phyloP scores from a whole-genome alignment of 371 early-diverging fungal genomes.

The Mortierella sp. region DNA sequence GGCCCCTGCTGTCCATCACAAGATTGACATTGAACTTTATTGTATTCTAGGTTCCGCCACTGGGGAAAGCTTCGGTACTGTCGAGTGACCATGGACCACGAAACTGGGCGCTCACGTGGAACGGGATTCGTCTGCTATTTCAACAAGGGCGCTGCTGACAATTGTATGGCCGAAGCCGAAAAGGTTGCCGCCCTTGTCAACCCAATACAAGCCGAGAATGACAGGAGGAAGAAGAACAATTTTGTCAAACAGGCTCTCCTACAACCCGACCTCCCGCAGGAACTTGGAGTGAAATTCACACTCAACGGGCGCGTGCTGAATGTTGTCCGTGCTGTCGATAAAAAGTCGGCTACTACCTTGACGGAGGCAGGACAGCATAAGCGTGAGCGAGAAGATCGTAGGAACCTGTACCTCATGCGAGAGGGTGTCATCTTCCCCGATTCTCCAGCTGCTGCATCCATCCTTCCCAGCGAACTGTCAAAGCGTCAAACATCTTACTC shows the following conservation, averaged over 20 bases:
- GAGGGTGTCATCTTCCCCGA: constrained; percentile 88
- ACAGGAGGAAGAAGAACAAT: constrained; percentile 59
- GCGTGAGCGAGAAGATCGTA: constrained; percentile 80
- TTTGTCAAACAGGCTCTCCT: constrained; percentile 65
- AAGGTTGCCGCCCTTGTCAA: constrained; percentile 58
- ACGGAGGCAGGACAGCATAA: constrained; percentile 69
- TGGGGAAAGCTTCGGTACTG: constrained; percentile 88
- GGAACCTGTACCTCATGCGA: constrained; percentile 79
- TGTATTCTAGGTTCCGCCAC: constrained; percentile 62
- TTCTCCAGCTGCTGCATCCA: constrained; percentile 78
- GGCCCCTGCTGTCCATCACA: background rate
- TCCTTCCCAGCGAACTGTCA: constrained; percentile 78
- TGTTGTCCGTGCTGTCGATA: constrained; percentile 83
- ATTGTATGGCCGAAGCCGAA: constrained; percentile 75
- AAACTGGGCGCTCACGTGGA: constrained; percentile 86
- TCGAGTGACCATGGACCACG: constrained; percentile 82
- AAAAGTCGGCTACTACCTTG: constrained; percentile 74
- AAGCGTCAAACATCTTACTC: constrained; percentile 83
- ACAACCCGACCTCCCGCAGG: constrained; percentile 72
- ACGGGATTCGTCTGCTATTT: constrained; percentile 94
- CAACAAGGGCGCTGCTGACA: constrained; percentile 76
- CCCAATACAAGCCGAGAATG: constrained; percentile 37
- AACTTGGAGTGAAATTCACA: constrained; percentile 71
- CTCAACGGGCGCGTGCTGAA: constrained; percentile 86
- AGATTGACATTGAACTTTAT: constrained; percentile 3